phyloP scores from a whole-genome alignment of 2,329 filamentous ascomycete genomes.

The Hypoxylon sp. region DNA sequence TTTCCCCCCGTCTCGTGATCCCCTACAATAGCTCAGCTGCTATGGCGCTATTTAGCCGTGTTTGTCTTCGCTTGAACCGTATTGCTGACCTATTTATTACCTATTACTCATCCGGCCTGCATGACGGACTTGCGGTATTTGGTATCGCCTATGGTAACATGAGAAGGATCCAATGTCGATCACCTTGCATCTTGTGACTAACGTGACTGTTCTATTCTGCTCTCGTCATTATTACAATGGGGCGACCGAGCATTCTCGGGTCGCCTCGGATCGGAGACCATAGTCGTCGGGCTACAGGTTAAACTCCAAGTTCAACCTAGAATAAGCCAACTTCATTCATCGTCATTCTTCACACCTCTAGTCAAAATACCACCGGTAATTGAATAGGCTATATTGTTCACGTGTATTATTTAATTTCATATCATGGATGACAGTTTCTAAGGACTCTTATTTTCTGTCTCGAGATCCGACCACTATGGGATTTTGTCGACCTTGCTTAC shows the following conservation, averaged over 20 bases:
- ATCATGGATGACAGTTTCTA: not conserved
- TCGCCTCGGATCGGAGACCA: conserved; percentile 27
- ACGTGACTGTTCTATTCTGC: conserved; percentile 14
- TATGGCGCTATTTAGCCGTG: conserved; percentile 28
- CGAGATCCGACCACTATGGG: conserved; percentile 3
- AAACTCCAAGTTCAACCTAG: conserved; percentile 10
- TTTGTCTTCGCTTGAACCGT: conserved; percentile 29
- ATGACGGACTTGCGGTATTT: conserved; percentile 21
- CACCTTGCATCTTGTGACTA: conserved; percentile 34
- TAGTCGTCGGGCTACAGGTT: not conserved
- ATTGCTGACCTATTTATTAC: conserved; percentile 9
- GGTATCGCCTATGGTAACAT: conserved; percentile 30
- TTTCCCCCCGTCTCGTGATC: conserved; percentile 23
- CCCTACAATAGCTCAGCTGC: conserved; percentile 16
- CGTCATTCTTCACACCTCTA: not conserved
- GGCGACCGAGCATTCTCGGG: conserved; percentile 21
- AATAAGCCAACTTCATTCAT: not conserved
- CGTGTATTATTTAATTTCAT: not conserved
- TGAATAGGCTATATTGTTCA: not conserved
- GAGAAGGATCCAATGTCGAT: conserved; percentile 36
- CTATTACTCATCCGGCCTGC: conserved; percentile 36
- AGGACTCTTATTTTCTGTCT: not conserved
- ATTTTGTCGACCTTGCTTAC: conserved; percentile 4
- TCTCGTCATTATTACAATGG: conserved; percentile 24
- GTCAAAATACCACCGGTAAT: not conserved